These are phyloP conservation scores for Chloroidium sp. DNA, from an alignment of 163 green algal species.

Conservation along the genomic window DNA sequence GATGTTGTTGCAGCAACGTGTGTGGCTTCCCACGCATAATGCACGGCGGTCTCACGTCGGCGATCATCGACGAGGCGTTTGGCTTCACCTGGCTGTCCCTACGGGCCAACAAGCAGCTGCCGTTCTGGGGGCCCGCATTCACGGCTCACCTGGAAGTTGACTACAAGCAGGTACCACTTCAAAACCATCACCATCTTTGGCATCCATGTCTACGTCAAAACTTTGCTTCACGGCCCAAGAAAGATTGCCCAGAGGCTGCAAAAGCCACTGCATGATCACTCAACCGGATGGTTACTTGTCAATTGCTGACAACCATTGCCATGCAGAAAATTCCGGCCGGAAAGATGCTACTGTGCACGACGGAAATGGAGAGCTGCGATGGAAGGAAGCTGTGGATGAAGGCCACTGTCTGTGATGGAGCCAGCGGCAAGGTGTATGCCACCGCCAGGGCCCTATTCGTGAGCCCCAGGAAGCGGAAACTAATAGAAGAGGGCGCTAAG, in stretches of 20 bases:
- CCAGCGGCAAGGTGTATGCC: conserved; percentile 33
- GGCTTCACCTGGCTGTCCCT: conserved; percentile 38
- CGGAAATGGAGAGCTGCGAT: conserved; percentile 40
- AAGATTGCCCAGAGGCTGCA: no score
- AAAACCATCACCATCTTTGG: no score
- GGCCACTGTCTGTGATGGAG: conserved; percentile 15
- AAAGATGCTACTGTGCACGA: conserved; percentile 31
- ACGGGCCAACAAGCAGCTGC: conserved; percentile 14
- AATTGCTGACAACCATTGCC: neutral
- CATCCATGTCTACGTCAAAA: no score
- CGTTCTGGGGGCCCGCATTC: conserved; percentile 46
- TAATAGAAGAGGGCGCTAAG: conserved; percentile 30
- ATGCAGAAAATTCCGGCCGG: conserved; percentile 35
- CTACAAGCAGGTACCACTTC: no score
- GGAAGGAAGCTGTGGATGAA: conserved; percentile 51
- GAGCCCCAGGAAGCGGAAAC: conserved; percentile 21
- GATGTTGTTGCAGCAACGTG: conserved; percentile 25
- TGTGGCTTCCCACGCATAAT: conserved; percentile 37
- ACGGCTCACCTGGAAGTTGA: conserved; percentile 38
- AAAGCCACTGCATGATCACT: no score
- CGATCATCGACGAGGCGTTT: conserved; percentile 50
- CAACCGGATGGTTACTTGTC: no score
- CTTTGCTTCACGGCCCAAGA: no score
- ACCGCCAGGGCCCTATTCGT: conserved; percentile 49
- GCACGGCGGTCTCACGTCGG: conserved; percentile 39